Percentiles rank a stretch among this genome's conserved stretches.
These are phyloP conservation scores for Hypoxylon sp. DNA, from an alignment of 2,329 filamentous ascomycete genomes.

Conservation along the genomic window DNA sequence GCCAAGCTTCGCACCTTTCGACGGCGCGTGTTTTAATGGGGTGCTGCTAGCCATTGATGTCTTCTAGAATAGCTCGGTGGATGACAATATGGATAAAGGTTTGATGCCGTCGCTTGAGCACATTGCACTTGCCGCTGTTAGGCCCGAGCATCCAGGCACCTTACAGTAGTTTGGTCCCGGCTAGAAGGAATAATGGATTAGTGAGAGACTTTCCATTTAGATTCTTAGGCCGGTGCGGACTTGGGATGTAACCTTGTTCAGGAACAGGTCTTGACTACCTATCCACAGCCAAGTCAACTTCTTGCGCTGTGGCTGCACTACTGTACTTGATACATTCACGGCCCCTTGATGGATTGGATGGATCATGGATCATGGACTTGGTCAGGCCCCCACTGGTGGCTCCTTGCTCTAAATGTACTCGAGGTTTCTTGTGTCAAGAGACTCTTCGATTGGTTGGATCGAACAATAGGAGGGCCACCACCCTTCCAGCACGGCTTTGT, in stretches of 20 bases:
- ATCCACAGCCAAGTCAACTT: conserved; percentile 22
- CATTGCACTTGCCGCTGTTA: conserved; percentile 23
- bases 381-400: conserved; percentile 17
- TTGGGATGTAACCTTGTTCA: conserved; percentile 37
- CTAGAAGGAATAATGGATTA: conserved; percentile 21
- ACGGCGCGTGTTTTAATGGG: conserved; percentile 25
- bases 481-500: conserved; percentile 37
- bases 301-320: conserved; percentile 21
- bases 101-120: conserved; percentile 16
- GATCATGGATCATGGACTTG: conserved; percentile 32
- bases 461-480: conserved; percentile 38
- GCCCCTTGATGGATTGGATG: conserved; percentile 37
- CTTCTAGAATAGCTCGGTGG: conserved; percentile 35
- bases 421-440: conserved; percentile 25
- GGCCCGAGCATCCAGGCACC: conserved; percentile 8
- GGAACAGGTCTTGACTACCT: conserved; percentile 38
- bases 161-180: conserved; percentile 14
- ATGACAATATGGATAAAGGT: conserved; percentile 28
- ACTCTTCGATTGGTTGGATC: conserved; percentile 39
- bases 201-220: conserved; percentile 24
- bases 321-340: conserved; percentile 42
- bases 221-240: conserved; percentile 14
- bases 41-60: conserved; percentile 16
- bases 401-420: conserved; percentile 23
- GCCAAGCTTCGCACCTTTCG: conserved; percentile 33